Evolutionary conservation across 345 rosid genomes (phyloP).

Genomic region (Ceriops zippeliana): DNA sequence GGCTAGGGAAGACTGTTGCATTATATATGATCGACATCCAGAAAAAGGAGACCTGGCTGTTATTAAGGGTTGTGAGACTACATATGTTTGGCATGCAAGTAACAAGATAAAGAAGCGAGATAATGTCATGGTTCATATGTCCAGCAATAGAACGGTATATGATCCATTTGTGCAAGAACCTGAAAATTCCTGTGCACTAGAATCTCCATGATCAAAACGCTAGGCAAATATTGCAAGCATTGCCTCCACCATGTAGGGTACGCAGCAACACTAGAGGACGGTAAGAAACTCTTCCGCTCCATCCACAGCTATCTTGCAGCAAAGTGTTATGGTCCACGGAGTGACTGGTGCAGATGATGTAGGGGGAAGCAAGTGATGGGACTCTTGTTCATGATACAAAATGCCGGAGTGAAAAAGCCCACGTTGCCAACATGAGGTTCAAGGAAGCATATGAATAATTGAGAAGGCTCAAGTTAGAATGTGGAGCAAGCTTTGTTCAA

Average conservation of each 20-base stretch:
- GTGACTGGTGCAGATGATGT: neutral
- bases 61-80: too few relatives aligned
- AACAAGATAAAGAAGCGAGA: neutral
- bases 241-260: too few relatives aligned
- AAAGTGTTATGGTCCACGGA: neutral
- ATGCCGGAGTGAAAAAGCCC: slow-evolving; percentile 10
- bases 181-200: too few relatives aligned
- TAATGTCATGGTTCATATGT: neutral
- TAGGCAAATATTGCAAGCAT: neutral
- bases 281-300: neutral
- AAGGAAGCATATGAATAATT: slow-evolving; percentile 8
- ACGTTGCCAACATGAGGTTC: neutral
- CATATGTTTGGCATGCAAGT: neutral
- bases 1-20: too few relatives aligned
- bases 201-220: neutral
- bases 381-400: slow-evolving; percentile 8
- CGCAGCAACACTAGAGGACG: too few relatives aligned
- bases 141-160: neutral
- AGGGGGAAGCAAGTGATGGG: slow-evolving; percentile 1
- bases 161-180: neutral
- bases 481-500: slow-evolving; percentile 14
- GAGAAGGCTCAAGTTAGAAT: neutral
- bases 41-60: too few relatives aligned
- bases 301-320: neutral
- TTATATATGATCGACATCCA: too few relatives aligned